Conservation (phyloP, 805 yeast species). For the Teunomyces aglyptinius region DNA sequence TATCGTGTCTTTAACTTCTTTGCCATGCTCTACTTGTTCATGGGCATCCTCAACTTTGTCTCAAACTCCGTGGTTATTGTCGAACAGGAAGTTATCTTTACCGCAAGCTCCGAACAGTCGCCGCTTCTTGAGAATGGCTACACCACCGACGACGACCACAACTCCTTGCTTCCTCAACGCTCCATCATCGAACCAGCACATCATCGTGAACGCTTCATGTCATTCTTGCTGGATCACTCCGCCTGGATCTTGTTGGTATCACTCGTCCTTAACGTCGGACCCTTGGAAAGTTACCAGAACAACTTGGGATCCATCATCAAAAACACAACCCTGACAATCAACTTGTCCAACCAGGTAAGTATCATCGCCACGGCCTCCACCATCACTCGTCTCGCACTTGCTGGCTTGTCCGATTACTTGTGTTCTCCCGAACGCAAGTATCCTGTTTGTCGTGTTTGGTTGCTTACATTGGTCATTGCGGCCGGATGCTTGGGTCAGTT, state of each 20-base stretch:
- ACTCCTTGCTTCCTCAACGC: constrained; percentile 28
- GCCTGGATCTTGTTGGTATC: constrained; percentile 64
- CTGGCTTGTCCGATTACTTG: constrained; percentile 65
- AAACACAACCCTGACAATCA: constrained; percentile 26
- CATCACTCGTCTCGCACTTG: constrained; percentile 60
- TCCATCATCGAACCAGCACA: constrained; percentile 37
- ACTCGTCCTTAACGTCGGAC: constrained; percentile 71
- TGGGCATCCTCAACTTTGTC: constrained; percentile 61
- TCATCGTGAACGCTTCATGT: constrained; percentile 32
- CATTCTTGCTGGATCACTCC: constrained; percentile 51
- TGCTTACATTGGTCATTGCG: constrained; percentile 23
- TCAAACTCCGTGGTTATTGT: constrained; percentile 65
- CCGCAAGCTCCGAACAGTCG: constrained; percentile 24
- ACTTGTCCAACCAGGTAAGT: constrained; percentile 51
- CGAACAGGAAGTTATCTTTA: constrained; percentile 47
- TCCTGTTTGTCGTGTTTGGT: constrained; percentile 35
- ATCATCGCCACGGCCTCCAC: constrained; percentile 69
- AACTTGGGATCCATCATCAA: constrained; percentile 75
- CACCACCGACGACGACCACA: constrained; percentile 12
- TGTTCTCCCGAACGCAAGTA: constrained; percentile 24
- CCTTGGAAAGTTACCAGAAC: constrained; percentile 79
- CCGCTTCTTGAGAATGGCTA: constrained; percentile 15
- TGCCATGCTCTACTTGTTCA: constrained; percentile 49
- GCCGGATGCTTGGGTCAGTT: constrained; percentile 35
- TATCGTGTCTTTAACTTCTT: constrained; percentile 52